Percentiles rank a stretch among this genome's conserved stretches.
These are phyloP conservation scores for Hymenoscyphus repandus DNA, from an alignment of 2,329 filamentous ascomycete species.

Conservation along the genomic window DNA sequence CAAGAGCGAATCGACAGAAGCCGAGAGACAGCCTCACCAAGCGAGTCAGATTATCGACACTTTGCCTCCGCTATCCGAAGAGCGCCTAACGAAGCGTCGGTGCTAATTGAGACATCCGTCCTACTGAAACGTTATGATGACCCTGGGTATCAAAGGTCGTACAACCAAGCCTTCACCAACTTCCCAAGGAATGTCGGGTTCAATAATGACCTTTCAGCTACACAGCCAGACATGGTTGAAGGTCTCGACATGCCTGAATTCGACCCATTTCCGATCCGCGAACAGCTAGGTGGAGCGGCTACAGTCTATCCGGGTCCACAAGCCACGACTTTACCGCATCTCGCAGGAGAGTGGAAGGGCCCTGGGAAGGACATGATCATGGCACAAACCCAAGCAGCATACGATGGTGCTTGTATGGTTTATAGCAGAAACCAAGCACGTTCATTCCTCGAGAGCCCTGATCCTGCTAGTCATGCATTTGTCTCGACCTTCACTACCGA, in stretches of 20 bases:
- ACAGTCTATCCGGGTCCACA: neutral
- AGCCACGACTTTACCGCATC: slow-evolving; percentile 13
- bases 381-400: slow-evolving; percentile 14
- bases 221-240: slow-evolving; percentile 29
- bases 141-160: slow-evolving; percentile 8
- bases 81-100: slow-evolving; percentile 7
- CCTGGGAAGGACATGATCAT: slow-evolving; percentile 8
- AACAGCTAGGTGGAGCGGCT: slow-evolving; percentile 12
- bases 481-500: slow-evolving; percentile 19
- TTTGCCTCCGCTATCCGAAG: slow-evolving; percentile 4
- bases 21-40: slow-evolving; percentile 7
- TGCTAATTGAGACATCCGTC: slow-evolving; percentile 10
- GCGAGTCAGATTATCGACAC: slow-evolving; percentile 9
- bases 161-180: slow-evolving; percentile 19
- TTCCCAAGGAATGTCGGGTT: slow-evolving; percentile 26
- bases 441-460: slow-evolving; percentile 13
- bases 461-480: slow-evolving; percentile 11
- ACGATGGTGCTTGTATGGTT: slow-evolving; percentile 19
- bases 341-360: slow-evolving; percentile 16
- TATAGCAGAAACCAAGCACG: slow-evolving; percentile 17
- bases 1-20: slow-evolving; percentile 4
- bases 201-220: slow-evolving; percentile 26
- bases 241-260: slow-evolving; percentile 19
- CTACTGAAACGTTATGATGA: slow-evolving; percentile 11
- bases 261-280: slow-evolving; percentile 11